Evolutionary conservation across 2,329 filamentous ascomycete species (phyloP), one percentile per base, ranked within the genome.

Genomic region (Colletotrichum nymphaeae): DNA sequence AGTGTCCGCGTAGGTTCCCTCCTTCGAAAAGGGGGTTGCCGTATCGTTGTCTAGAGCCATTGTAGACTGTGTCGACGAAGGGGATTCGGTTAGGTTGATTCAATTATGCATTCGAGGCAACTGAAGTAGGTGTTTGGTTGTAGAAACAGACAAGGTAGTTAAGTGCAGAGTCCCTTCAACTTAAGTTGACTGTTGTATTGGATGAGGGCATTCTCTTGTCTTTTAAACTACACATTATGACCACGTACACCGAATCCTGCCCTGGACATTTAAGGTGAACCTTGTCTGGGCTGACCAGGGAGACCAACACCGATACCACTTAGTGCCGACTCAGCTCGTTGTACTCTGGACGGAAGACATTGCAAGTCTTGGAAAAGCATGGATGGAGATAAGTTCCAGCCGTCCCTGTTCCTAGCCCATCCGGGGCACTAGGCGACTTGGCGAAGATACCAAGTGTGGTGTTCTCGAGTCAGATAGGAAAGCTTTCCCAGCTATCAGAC

Each of bases 401-500:
- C 19, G 42, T 49, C 42, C 42, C 42, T 49, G 42, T 49, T 49
- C 42, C 42, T 49, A n/a, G 8, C 19, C 42, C 19, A 22, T 49
- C 42, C 42, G 19, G 19, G 16, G 42, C 19, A 49, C 22, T 49
- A 49, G 42, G 42, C 19, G 42, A 49, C 16, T 49, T 49, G 42
- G 42, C 42, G 37, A 49, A 49, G 19, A 11, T 49, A 19, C 16
- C 14, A 55, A 26, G n/a, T 55, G 52, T 55, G 0, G 19, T 49
- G 19, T 1, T 26, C 22, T 56, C 55, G 28, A 12, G 26, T 52
- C 14, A 67, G 64, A 67, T 67, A 67, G 64, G 64, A 67, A 67
- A 67, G 64, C 55, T 67, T 59, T 30, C 64, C 64, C 64, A 49
- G 64, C 42, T 67, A 60, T 60, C 64, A 35, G 28, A 49, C 42